phyloP scores from a whole-genome alignment of 495 filamentous ascomycete genomes.

The Tuber brumale region DNA sequence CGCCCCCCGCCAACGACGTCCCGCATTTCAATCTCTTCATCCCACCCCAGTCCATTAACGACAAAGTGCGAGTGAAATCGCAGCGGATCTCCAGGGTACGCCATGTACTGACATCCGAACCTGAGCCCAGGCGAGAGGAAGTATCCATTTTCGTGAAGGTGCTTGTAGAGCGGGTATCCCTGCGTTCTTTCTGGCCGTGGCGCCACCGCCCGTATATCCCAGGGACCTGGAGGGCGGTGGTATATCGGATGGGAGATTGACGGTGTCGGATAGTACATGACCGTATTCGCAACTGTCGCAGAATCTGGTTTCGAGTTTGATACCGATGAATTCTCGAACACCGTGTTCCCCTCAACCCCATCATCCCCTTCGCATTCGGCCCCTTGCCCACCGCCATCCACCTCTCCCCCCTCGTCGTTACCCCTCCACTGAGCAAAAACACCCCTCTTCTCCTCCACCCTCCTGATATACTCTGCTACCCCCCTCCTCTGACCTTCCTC shows the following conservation, averaged over 20 bases:
- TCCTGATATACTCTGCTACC: slow-evolving; percentile 27
- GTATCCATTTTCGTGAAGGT: slow-evolving; percentile 73
- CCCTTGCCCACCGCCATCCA: slow-evolving; percentile 20
- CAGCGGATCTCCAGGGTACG: slow-evolving; percentile 89
- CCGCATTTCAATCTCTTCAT: slow-evolving; percentile 74
- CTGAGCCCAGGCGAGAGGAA: slow-evolving; percentile 86
- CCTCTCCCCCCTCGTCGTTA: slow-evolving; percentile 11
- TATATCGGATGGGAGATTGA: slow-evolving; percentile 54
- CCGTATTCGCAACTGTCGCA: slow-evolving; percentile 24
- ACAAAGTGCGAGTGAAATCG: slow-evolving; percentile 93
- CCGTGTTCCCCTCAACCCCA: slow-evolving; percentile 45
- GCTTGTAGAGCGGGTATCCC: slow-evolving; percentile 57
- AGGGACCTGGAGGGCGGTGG: slow-evolving; percentile 37
- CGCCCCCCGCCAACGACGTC: slow-evolving; percentile 79
- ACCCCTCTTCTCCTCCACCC: slow-evolving; percentile 26
- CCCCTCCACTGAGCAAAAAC: slow-evolving; percentile 13
- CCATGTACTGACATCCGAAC: slow-evolving; percentile 88
- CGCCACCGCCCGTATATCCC: slow-evolving; percentile 26
- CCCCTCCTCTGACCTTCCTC: slow-evolving; percentile 21
- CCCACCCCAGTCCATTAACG: slow-evolving; percentile 69
- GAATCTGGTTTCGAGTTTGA: slow-evolving; percentile 13
- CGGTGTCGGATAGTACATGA: slow-evolving; percentile 52
- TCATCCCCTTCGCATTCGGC: slow-evolving; percentile 46
- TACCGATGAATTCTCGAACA: slow-evolving; percentile 41
- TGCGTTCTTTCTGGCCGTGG: slow-evolving; percentile 33